Evolutionary conservation across 768 basidiomycete species (phyloP).

Genomic region (Amanita molliuscula): DNA sequence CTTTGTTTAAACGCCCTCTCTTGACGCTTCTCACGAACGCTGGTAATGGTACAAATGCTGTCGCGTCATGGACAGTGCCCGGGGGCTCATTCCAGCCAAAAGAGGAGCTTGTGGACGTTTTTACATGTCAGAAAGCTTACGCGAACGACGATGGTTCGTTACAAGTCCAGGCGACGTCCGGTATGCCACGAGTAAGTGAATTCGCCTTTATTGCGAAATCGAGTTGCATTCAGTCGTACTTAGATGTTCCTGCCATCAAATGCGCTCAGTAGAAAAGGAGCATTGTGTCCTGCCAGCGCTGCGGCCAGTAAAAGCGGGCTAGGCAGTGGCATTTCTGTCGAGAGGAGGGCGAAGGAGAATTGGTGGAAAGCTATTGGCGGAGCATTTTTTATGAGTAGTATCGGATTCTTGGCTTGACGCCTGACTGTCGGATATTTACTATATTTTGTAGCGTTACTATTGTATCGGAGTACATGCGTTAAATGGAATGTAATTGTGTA

Average conservation of each 20-base stretch:
- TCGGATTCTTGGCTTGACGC: background rate
- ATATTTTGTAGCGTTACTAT: background rate
- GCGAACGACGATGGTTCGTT: slow-evolving; percentile 32
- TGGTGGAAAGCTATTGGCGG: slow-evolving; percentile 1
- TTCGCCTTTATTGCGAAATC: background rate
- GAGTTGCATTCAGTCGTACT: background rate
- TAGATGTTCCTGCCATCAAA: slow-evolving; percentile 16
- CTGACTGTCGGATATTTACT: background rate
- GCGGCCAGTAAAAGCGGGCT: background rate
- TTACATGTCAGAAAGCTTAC: slow-evolving; percentile 32
- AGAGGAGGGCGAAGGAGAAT: background rate
- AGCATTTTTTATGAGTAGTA: background rate
- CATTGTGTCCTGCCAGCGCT: slow-evolving; percentile 7
- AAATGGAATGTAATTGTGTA: too few species aligned
- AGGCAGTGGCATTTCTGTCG: background rate
- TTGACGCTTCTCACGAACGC: slow-evolving; percentile 46
- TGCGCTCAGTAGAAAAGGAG: slow-evolving; percentile 12
- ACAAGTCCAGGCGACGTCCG: slow-evolving; percentile 24
- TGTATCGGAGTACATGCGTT: background rate
- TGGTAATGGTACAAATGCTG: slow-evolving; percentile 26
- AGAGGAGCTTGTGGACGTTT: slow-evolving; percentile 39
- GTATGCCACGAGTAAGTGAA: slow-evolving; percentile 32
- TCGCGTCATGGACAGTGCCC: slow-evolving; percentile 31
- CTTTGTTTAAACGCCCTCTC: slow-evolving; percentile 45
- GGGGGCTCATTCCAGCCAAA: slow-evolving; percentile 24